Evolutionary conservation across 1,139 yeast genomes (phyloP).

Genomic region (Candida gigantensis): DNA sequence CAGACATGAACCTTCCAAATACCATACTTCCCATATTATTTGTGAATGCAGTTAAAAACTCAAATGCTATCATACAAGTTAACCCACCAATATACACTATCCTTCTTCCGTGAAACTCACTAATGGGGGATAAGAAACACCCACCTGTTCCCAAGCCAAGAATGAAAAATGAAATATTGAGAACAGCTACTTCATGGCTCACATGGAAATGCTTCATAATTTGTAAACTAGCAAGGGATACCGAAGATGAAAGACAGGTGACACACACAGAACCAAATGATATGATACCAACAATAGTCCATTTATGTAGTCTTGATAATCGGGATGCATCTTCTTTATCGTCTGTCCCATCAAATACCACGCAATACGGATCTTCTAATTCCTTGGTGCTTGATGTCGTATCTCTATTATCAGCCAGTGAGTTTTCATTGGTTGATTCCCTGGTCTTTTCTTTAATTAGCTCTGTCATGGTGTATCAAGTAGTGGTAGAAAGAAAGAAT

Average conservation of each 20-base stretch:
- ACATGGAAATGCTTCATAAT: slow-evolving; percentile 26
- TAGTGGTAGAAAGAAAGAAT: neutral
- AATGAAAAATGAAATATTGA: slow-evolving; percentile 32
- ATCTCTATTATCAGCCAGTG: neutral
- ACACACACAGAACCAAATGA: slow-evolving; percentile 29
- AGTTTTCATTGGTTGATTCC: neutral
- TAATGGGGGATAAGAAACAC: slow-evolving; percentile 33
- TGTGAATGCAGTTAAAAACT: slow-evolving; percentile 30
- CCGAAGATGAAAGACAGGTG: slow-evolving; percentile 27
- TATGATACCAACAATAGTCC: slow-evolving; percentile 29
- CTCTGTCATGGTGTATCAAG: neutral
- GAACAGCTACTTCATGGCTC: slow-evolving; percentile 28
- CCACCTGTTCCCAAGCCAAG: slow-evolving; percentile 37
- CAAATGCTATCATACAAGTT: slow-evolving; percentile 23
- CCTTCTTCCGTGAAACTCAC: slow-evolving; percentile 36
- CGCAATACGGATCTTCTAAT: slow-evolving; percentile 16
- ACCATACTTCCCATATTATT: slow-evolving; percentile 30
- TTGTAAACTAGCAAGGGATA: slow-evolving; percentile 26
- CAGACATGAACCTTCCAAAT: slow-evolving; percentile 35
- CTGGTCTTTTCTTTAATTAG: neutral
- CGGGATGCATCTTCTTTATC: slow-evolving; percentile 28
- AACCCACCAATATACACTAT: slow-evolving; percentile 28
- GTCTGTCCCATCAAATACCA: slow-evolving; percentile 26
- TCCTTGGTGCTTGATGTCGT: neutral
- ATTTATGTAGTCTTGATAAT: slow-evolving; percentile 26